Evolutionary conservation across 257 asterid genomes (phyloP), one percentile per base, ranked within the genome.

Genomic region (Rauvolfia tetraphylla): DNA sequence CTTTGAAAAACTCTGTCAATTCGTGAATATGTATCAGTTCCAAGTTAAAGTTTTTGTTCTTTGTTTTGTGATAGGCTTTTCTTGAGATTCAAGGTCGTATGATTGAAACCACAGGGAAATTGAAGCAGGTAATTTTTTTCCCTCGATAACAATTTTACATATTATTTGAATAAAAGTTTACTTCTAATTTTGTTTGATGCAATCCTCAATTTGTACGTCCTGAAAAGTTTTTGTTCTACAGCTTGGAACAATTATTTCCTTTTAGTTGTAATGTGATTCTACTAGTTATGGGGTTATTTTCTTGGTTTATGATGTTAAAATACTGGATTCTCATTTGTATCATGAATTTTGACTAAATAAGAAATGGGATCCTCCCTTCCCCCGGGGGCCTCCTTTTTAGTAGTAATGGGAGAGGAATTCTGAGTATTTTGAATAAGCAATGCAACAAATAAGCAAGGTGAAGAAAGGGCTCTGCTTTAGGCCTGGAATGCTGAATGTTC

Each of bases 31-130:
- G 20, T 29, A 7, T 49, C 18, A 71, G 38, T 68, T 76, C 11
- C 7, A 42, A 4, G 27, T 36, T 15, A n/a, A 46, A 10, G 63
- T 71, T 58, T 71, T 53, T 51, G 0, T 49, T 74, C 38, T 44
- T 75, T 69, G 53, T 80, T 58, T 1, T 11, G 7, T 67, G 27
- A 74, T 73, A 94, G 98, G 98, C 98, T 75, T 94, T 94, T 85
- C 25, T 92, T 27, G 97, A 92, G 87, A 94, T 92, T 85, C 98
- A 92, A 83, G 88, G 90, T 84, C 97, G 96, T 67, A 87, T 94
- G 96, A 90, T 94, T 74, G 98, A 94, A 77, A 84, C 91, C 72
- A 92, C 98, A 29, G 95, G 85, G 18, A 94, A 94, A 78, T 72
- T 92, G 81, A 94, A 94, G 92, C 97, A 92, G 96, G 98, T 86